These are phyloP conservation scores for Chondrus crispus DNA, from an alignment of 23 red algal genomes.

Conservation along the genomic window DNA sequence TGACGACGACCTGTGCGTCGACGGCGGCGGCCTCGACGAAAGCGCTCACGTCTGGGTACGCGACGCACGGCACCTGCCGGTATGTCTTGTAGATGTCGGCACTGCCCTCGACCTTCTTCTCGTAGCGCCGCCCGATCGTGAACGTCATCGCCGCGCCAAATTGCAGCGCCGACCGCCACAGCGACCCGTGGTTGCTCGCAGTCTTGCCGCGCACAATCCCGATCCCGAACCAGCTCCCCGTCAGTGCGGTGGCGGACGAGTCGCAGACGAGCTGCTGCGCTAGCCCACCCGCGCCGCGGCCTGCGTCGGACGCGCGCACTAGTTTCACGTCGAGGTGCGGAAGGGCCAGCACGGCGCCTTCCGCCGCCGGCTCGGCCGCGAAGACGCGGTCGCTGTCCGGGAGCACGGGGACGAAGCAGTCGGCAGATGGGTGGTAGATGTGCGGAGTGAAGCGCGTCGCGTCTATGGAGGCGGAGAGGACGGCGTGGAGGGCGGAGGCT, in stretches of 20 bases:
- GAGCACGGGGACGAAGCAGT: neutral
- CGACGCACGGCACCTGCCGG: slow-evolving; percentile 49
- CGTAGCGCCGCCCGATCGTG: slow-evolving; percentile 68
- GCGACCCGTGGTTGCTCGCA: slow-evolving; percentile 64
- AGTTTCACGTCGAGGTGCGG: slow-evolving; percentile 23
- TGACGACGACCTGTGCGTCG: slow-evolving; percentile 53
- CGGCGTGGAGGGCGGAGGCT: neutral
- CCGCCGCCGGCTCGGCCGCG: too few species aligned
- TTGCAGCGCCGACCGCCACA: slow-evolving; percentile 58
- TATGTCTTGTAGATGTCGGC: slow-evolving; percentile 52
- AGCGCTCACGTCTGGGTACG: slow-evolving; percentile 2
- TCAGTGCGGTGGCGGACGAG: slow-evolving; percentile 1
- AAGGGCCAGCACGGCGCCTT: too few species aligned
- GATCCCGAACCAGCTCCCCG: slow-evolving; percentile 54
- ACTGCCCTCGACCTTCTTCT: slow-evolving; percentile 28
- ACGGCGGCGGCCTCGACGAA: slow-evolving; percentile 20
- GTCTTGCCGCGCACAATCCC: slow-evolving; percentile 60
- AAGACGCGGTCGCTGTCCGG: neutral
- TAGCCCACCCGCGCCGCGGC: neutral
- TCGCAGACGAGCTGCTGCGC: slow-evolving; percentile 6
- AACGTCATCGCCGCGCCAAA: slow-evolving; percentile 67
- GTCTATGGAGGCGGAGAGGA: neutral
- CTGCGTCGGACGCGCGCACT: neutral
- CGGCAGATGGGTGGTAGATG: neutral
- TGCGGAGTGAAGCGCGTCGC: neutral